Percentiles rank a stretch among this genome's conserved stretches.
Conservation (phyloP, 257 asterid species). For the Nicotiana noctiflora region DNA sequence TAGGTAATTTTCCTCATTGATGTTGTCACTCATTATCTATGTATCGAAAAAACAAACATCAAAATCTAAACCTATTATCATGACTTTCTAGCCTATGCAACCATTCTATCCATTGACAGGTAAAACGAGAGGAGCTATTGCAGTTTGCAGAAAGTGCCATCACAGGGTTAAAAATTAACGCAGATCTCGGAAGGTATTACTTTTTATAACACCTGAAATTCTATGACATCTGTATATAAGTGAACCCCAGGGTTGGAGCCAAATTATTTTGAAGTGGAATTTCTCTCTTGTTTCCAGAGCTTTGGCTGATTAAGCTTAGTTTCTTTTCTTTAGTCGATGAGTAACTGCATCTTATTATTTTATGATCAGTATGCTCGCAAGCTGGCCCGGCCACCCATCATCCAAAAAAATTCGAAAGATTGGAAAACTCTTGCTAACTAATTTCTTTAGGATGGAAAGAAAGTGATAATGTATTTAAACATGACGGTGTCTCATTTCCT, state of each 20-base stretch:
- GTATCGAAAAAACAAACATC: too few relatives aligned
- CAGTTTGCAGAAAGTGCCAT: constrained; percentile 96
- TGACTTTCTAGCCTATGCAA: background rate
- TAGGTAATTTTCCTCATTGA: too few relatives aligned
- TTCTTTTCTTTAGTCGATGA: background rate
- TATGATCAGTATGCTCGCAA: background rate
- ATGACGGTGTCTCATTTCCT: background rate
- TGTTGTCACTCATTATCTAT: too few relatives aligned
- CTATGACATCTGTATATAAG: background rate
- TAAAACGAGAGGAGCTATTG: constrained; percentile 90
- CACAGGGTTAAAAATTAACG: constrained; percentile 87
- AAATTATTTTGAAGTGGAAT: background rate
- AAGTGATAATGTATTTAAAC: background rate
- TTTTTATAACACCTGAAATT: background rate
- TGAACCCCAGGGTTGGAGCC: background rate
- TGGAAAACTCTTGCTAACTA: background rate
- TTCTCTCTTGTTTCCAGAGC: background rate
- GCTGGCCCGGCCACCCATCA: too few relatives aligned
- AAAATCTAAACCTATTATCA: too few relatives aligned
- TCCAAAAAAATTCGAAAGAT: background rate
- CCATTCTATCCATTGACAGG: constrained; percentile 37
- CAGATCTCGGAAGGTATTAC: constrained; percentile 69
- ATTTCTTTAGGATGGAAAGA: background rate
- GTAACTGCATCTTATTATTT: background rate
- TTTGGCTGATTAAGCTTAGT: background rate